Conservation (phyloP, 2,329 filamentous ascomycete genomes). For the Neocatenulostroma microsporum region DNA sequence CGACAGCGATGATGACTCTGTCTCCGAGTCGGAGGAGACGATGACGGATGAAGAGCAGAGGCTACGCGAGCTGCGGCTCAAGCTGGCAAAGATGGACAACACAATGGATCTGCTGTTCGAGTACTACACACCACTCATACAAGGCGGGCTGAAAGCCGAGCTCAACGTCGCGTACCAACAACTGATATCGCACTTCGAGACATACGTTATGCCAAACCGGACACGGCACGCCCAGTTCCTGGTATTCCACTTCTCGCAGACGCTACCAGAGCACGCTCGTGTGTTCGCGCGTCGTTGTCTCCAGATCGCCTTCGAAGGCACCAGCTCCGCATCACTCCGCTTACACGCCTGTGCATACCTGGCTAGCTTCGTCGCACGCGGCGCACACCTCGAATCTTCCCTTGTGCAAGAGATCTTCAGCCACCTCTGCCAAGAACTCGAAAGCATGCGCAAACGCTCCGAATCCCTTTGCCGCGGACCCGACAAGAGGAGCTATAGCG, state of each 20-base stretch:
- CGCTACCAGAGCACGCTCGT: constrained; percentile 67
- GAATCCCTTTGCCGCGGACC: constrained; percentile 72
- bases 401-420: constrained; percentile 77
- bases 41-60: constrained; percentile 50
- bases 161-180: constrained; percentile 68
- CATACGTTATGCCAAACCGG: constrained; percentile 80
- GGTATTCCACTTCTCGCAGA: constrained; percentile 89
- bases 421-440: constrained; percentile 68
- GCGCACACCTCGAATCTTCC: constrained; percentile 67
- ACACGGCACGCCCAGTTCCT: constrained; percentile 93
- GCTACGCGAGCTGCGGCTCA: constrained; percentile 66
- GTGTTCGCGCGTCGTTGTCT: constrained; percentile 76
- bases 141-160: constrained; percentile 57
- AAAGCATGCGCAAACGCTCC: constrained; percentile 63
- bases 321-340: constrained; percentile 66
- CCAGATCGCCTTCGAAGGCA: constrained; percentile 69
- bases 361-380: constrained; percentile 87
- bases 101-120: constrained; percentile 83
- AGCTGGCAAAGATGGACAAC: constrained; percentile 83
- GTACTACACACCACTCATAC: constrained; percentile 68
- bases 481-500: constrained; percentile 72
- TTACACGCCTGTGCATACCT: constrained; percentile 87
- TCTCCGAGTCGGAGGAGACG: constrained; percentile 54
- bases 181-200: constrained; percentile 76
- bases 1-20: constrained; percentile 62